Base-by-base conservation (phyloP, 2,329 filamentous ascomycete species). In the Zalaria sp. region DNA sequence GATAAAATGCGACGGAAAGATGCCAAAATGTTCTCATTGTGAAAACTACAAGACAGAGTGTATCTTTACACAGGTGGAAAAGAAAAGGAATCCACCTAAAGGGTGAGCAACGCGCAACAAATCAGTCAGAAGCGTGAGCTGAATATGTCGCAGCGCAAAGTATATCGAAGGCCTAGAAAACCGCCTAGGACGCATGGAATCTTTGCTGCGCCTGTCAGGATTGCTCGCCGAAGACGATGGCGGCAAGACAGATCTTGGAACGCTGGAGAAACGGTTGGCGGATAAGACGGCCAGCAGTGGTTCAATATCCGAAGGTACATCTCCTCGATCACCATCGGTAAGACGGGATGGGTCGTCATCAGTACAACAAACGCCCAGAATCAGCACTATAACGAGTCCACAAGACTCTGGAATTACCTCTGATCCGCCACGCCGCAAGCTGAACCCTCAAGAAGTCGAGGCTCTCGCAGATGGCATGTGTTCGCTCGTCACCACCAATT, bases 151-250 rank as follows among this genome's bases (percentile, higher is more conserved):
- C 50, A 93, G 86, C 45, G 91, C 91, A 42, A 96, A 96, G 63
- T 98, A 98, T 59, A 95, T 96, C 52, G 89, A 96, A 61, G 88
- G 88, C 8, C 72, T 98, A 38, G 89, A 98, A 65, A 96, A 96
- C 58, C 78, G 91, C 11, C 68, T 96, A 29, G 84, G 81, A n/a
- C 80, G 91, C 50, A 95, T 98, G 88, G 89, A 98, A 66, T 88
- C 84, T 48, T 66, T 98, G 44, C 65, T 96, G 50, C 77, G 83
- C 50, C 71, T 96, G 43, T 93, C 87, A 39, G 89, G 89, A 25
- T 69, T 96, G 4, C 70, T 96, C 7, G 81, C 78, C 36, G 87
- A 93, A 48, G 85, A 93, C 45, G 87, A 93, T 52, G 78, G 79
- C 51, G 85, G 82, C 45, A 81, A 80, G 54, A 93, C 83, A 28